phyloP scores from a whole-genome alignment of 2,329 filamentous ascomycete genomes.

The Trichoderma sp. region DNA sequence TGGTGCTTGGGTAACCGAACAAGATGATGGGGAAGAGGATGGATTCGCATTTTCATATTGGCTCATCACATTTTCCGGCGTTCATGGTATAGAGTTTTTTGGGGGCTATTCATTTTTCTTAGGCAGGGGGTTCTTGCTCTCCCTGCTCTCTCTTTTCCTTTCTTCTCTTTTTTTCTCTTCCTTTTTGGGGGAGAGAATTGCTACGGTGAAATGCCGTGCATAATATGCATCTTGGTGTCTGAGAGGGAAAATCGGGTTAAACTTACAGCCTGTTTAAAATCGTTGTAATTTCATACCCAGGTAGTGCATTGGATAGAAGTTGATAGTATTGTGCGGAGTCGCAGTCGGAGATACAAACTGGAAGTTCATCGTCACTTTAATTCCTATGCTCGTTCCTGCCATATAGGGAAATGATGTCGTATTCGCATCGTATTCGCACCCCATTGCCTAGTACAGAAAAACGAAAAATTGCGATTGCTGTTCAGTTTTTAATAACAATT shows the following conservation, averaged over 20 bases:
- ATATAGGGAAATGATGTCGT: not conserved
- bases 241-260: not conserved
- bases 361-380: not conserved
- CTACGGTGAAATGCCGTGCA: not conserved
- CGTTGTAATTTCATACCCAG: not conserved
- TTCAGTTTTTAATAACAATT: not conserved
- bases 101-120: not conserved
- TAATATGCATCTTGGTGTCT: not conserved
- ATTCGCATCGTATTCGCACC: conserved; percentile 8
- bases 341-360: not conserved
- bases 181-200: not conserved
- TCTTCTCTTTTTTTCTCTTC: not conserved
- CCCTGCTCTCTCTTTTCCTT: not conserved
- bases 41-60: not conserved
- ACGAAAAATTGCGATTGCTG: not conserved
- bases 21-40: not conserved
- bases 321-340: not conserved
- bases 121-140: not conserved
- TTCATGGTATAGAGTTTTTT: not conserved
- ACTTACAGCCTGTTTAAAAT: not conserved
- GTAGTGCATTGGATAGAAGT: not conserved
- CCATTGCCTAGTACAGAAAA: not conserved
- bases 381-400: not conserved
- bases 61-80: not conserved
- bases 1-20: not conserved